A percentile compares a stretch with the other conserved stretches of the same genome.
phyloP scores from a whole-genome alignment of 305 asterid species.

The Fraxinus xanthoxyloides region DNA sequence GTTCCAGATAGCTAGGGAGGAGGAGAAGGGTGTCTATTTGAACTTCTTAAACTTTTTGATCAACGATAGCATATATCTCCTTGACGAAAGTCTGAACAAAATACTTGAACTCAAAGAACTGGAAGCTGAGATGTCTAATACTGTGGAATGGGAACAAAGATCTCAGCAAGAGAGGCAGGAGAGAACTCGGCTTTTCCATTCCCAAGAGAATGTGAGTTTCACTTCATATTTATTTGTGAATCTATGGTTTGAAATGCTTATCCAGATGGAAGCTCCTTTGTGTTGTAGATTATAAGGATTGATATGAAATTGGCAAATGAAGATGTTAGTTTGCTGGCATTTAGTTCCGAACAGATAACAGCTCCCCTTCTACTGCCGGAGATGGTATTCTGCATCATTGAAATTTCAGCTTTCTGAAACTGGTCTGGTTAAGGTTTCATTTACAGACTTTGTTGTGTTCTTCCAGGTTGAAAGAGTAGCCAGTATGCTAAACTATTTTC shows the following conservation, averaged over 20 bases:
- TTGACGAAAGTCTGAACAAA: slow-evolving; percentile 97
- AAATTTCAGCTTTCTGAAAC: slow-evolving; percentile 17
- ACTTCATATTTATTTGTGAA: slow-evolving; percentile 9
- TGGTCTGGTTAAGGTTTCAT: neutral
- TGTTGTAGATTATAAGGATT: slow-evolving; percentile 78
- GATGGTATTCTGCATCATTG: slow-evolving; percentile 60
- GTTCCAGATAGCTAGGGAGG: slow-evolving; percentile 88
- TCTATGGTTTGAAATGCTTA: slow-evolving; percentile 18
- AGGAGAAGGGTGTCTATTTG: slow-evolving; percentile 94
- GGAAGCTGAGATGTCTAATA: slow-evolving; percentile 97
- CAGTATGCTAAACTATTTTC: slow-evolving; percentile 93
- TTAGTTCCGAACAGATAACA: slow-evolving; percentile 91
- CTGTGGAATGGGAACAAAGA: slow-evolving; percentile 86
- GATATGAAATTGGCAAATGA: slow-evolving; percentile 97
- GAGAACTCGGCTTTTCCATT: slow-evolving; percentile 91
- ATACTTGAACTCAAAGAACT: slow-evolving; percentile 92
- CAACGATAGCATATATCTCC: slow-evolving; percentile 90
- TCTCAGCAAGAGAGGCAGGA: slow-evolving; percentile 97
- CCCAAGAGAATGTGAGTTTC: slow-evolving; percentile 92
- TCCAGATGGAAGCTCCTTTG: slow-evolving; percentile 20
- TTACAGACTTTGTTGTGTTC: slow-evolving; percentile 5
- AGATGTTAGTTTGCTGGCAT: slow-evolving; percentile 89
- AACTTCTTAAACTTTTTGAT: slow-evolving; percentile 88
- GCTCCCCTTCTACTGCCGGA: slow-evolving; percentile 88
- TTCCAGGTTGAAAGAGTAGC: slow-evolving; percentile 96